These are phyloP conservation scores for Sesbania bispinosa DNA, from an alignment of 306 rosid species.

Conservation along the genomic window DNA sequence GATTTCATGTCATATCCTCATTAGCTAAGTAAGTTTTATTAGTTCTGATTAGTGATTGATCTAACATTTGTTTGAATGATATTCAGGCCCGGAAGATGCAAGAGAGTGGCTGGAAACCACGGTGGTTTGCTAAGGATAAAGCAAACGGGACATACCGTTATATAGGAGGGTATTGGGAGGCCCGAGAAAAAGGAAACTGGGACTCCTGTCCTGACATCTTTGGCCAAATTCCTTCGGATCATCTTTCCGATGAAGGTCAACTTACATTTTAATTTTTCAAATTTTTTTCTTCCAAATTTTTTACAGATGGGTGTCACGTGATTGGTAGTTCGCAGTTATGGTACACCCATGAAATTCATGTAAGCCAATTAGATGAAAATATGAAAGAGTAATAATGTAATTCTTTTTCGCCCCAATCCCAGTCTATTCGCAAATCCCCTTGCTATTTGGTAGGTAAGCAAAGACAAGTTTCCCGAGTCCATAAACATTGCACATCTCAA, in stretches of 20 bases:
- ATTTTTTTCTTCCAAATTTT: conserved; percentile 38
- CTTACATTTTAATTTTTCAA: conserved; percentile 24
- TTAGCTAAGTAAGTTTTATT: background rate
- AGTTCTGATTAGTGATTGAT: conserved; percentile 10
- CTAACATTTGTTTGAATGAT: conserved; percentile 12
- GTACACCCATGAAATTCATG: conserved; percentile 47
- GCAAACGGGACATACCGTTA: conserved; percentile 75
- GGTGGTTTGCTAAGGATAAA: conserved; percentile 82
- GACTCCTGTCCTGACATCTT: conserved; percentile 93
- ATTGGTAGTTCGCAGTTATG: conserved; percentile 23
- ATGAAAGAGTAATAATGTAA: conserved; percentile 36
- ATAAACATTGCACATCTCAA: background rate
- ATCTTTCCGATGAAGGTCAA: conserved; percentile 49
- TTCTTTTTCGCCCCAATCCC: background rate
- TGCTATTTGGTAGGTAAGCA: background rate
- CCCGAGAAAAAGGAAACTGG: conserved; percentile 70
- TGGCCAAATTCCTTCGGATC: conserved; percentile 74
- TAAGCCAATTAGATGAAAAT: conserved; percentile 44
- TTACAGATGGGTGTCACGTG: conserved; percentile 29
- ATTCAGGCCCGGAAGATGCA: conserved; percentile 95
- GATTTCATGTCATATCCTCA: background rate
- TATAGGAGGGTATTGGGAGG: conserved; percentile 92
- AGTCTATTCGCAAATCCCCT: background rate
- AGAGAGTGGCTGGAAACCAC: conserved; percentile 96
- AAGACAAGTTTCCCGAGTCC: background rate